Evolutionary conservation across 441 rosid genomes (phyloP).

Genomic region (Jatropha podagrica): DNA sequence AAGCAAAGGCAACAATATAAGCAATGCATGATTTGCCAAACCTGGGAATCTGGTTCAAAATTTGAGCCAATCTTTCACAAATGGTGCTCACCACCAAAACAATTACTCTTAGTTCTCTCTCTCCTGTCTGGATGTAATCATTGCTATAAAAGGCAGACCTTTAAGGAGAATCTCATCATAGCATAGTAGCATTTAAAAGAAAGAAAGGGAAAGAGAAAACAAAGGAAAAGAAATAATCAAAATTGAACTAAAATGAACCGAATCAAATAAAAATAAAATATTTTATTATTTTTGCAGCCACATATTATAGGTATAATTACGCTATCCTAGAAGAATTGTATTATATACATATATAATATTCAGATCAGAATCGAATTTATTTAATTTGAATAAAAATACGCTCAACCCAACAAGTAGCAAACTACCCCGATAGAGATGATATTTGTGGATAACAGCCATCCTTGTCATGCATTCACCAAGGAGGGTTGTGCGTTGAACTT

Average conservation of each 20-base stretch:
- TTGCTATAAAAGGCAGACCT: not conserved
- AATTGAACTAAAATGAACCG: no score
- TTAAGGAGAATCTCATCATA: slow-evolving; percentile 24
- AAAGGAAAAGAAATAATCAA: not conserved
- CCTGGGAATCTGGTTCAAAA: not conserved
- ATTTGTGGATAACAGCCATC: slow-evolving; percentile 9
- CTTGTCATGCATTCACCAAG: not conserved
- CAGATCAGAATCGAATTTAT: no score
- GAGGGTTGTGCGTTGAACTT: not conserved
- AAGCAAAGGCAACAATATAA: not conserved
- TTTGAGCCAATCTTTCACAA: not conserved
- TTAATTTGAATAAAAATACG: no score
- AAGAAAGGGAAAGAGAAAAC: not conserved
- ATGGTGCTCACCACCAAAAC: not conserved
- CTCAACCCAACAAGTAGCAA: not conserved
- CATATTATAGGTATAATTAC: no score
- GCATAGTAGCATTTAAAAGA: not conserved
- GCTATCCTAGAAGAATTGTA: no score
- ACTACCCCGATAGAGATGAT: not conserved
- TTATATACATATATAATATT: no score
- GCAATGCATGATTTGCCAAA: not conserved
- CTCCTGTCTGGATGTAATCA: slow-evolving; percentile 10
- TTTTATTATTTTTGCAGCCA: no score
- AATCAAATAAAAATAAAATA: no score
- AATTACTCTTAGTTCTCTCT: not conserved